Evolutionary conservation across 352 stramenopile genomes (phyloP).

Genomic region (Globisporangium emineosum): DNA sequence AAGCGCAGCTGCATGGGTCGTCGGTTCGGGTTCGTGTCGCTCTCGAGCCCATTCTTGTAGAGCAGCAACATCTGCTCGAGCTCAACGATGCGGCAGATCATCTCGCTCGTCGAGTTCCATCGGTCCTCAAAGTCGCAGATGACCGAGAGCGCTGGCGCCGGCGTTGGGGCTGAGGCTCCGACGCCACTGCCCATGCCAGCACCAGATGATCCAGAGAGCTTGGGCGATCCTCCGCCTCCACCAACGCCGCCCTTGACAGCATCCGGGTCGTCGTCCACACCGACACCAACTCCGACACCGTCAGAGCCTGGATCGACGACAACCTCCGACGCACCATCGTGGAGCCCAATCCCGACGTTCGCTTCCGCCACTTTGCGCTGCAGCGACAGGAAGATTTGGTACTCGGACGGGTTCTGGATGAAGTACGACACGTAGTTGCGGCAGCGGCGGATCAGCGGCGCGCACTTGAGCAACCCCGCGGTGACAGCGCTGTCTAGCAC

Average conservation of each 20-base stretch:
- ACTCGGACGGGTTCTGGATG: slow-evolving; percentile 81
- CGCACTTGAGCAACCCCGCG: slow-evolving; percentile 54
- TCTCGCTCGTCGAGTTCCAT: slow-evolving; percentile 77
- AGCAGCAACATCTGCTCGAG: slow-evolving; percentile 67
- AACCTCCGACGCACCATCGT: slow-evolving; percentile 19
- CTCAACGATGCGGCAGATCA: slow-evolving; percentile 80
- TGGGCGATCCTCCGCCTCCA: slow-evolving; percentile 1
- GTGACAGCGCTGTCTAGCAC: slow-evolving; percentile 56
- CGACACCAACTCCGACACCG: background rate
- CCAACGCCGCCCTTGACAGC: slow-evolving; percentile 4
- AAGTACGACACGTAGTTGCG: slow-evolving; percentile 83
- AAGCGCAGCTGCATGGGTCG: slow-evolving; percentile 77
- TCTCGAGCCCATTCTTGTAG: slow-evolving; percentile 76
- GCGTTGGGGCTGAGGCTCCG: background rate
- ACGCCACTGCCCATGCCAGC: background rate
- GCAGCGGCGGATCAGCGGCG: slow-evolving; percentile 54
- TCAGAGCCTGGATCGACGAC: slow-evolving; percentile 16
- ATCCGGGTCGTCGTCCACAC: slow-evolving; percentile 13
- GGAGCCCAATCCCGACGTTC: slow-evolving; percentile 24
- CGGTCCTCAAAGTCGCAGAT: slow-evolving; percentile 76
- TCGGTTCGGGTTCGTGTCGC: slow-evolving; percentile 63
- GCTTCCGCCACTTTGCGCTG: slow-evolving; percentile 59
- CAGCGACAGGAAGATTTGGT: slow-evolving; percentile 78
- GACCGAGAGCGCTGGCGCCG: slow-evolving; percentile 45
- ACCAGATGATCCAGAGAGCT: slow-evolving; percentile 6